These are phyloP conservation scores for Trametes sp. DNA, from an alignment of 1,284 basidiomycete genomes.

Conservation along the genomic window DNA sequence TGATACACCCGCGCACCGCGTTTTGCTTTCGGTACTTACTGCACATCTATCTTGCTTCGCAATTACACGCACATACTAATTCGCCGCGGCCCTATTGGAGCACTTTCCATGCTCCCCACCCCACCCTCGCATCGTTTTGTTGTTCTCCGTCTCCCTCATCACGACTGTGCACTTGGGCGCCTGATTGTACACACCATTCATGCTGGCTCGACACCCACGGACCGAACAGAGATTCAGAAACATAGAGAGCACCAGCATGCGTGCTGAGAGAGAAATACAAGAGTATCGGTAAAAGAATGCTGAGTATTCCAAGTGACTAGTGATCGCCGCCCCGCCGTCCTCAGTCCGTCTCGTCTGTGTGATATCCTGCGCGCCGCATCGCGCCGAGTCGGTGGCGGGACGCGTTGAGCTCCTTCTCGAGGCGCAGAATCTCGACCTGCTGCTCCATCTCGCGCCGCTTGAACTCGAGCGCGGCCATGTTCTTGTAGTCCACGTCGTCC, in stretches of 20 bases:
- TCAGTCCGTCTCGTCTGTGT: constrained; percentile 69
- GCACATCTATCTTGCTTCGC: constrained; percentile 12
- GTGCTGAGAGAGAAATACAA: constrained; percentile 10
- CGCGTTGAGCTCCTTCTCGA: constrained; percentile 95
- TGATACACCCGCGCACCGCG: constrained; percentile 25
- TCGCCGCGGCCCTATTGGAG: constrained; percentile 14
- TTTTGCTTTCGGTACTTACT: constrained; percentile 13
- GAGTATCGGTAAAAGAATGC: constrained; percentile 16
- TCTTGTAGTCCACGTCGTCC: constrained; percentile 89
- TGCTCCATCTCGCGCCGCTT: constrained; percentile 99
- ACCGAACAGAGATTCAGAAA: not conserved
- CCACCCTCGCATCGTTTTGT: constrained; percentile 10
- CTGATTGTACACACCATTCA: constrained; percentile 22
- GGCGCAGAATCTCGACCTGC: constrained; percentile 95
- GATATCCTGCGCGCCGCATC: constrained; percentile 92
- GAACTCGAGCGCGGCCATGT: constrained; percentile 95
- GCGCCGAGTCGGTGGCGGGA: constrained; percentile 87
- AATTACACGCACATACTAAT: constrained; percentile 24
- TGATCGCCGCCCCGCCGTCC: not conserved
- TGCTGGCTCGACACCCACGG: constrained; percentile 9
- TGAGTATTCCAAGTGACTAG: constrained; percentile 10
- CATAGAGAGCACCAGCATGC: constrained; percentile 1
- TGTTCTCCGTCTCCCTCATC: constrained; percentile 16
- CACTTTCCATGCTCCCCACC: constrained; percentile 4
- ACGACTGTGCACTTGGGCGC: constrained; percentile 14